Evolutionary conservation across 192 early-diverging fungal genomes (phyloP), one percentile per base, ranked within the genome.

Genomic region (Coemansia sp.): DNA sequence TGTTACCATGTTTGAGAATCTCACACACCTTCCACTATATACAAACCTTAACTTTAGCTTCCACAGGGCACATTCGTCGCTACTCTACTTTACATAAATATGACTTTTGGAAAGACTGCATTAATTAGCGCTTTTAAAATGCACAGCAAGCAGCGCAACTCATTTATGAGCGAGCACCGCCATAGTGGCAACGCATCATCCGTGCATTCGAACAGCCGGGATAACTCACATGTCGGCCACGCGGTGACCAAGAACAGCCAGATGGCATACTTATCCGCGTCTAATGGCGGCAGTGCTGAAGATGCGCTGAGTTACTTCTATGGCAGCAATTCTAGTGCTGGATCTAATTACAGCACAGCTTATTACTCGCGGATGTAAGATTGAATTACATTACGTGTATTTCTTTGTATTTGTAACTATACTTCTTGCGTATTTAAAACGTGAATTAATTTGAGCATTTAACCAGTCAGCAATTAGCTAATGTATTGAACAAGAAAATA

Each of bases 21-120:
- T 18, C 34, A 60, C 29, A 33, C 53, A 16, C 6, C n/a, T 31
- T 12, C 5, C 53, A 12, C 27, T 15, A 57, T 11, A 57, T 15
- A 57, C 27, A 31, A 57, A 11, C 53, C 11, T 18, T 36, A 36
- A 5, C 6, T 33, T 18, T 18, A 27, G 34, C 4, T 36, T 7
- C 13, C 8, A 15, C 18, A 13, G 16, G 36, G 5, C 57, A 16
- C 57, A 16, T 29, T 16, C 16, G 8, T 15, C 34, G 12, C 18
- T 5, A 6, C 15, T 16, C 6, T 57, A 13, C 27, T 15, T 29
- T 34, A 18, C 27, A 18, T 13, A 60, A n/a, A 60, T 27, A 60
- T 60, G 57, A 36, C 57, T n/a, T 60, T 60, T 60, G 57, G 57
- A 11, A 60, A 60, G 29, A 60, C 29, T 18, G 16, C 57, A 16